A percentile compares a stretch with the other conserved stretches of the same genome.
phyloP scores from a whole-genome alignment of 768 basidiomycete species.

The Suillus decipiens region DNA sequence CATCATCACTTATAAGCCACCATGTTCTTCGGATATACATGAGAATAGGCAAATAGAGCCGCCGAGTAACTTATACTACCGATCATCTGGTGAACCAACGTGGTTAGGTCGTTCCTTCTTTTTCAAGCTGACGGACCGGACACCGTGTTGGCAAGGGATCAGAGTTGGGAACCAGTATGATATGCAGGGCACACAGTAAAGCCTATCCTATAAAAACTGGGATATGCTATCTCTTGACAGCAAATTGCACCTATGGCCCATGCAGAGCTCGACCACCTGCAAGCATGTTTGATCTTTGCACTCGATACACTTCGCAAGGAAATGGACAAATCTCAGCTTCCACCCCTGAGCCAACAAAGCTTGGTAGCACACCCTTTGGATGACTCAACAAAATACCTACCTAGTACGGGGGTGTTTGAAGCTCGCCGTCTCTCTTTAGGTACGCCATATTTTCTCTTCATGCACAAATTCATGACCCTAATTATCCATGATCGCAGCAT shows the following conservation, averaged over 20 bases:
- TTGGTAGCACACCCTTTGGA: conserved; percentile 9
- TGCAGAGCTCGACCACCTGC: conserved; percentile 2
- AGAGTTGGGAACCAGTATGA: neutral
- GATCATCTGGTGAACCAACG: neutral
- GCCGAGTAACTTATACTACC: neutral
- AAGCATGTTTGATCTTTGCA: conserved; percentile 5
- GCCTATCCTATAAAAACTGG: neutral
- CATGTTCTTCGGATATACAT: neutral
- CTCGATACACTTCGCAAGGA: conserved; percentile 4
- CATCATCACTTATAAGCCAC: neutral
- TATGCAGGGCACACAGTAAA: neutral
- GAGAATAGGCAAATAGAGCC: neutral
- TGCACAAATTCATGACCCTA: too few relatives aligned
- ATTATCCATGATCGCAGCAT: neutral
- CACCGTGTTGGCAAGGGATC: neutral
- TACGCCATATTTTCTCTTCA: neutral
- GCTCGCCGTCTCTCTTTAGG: conserved; percentile 10
- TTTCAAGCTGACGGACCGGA: neutral
- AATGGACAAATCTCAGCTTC: conserved; percentile 1
- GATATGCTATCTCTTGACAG: neutral
- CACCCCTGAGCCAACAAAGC: neutral
- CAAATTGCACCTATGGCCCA: neutral
- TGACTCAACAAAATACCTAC: neutral
- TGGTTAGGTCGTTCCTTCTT: neutral
- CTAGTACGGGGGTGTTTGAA: neutral